phyloP scores from a whole-genome alignment of 2,329 filamentous ascomycete species.

The Trichoderma sp. region DNA sequence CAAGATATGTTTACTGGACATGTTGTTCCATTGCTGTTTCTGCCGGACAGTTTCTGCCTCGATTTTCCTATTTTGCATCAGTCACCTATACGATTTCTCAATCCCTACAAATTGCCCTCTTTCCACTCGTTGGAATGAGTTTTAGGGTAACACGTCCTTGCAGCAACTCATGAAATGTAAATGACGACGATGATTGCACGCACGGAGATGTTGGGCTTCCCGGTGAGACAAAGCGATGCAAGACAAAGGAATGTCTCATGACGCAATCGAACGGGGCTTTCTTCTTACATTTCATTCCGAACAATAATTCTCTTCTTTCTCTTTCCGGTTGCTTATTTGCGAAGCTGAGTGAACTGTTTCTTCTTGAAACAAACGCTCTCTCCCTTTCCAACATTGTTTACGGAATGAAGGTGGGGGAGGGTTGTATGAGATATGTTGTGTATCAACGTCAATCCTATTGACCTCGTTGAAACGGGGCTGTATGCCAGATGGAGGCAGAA shows the following conservation, averaged over 20 bases:
- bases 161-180: not conserved
- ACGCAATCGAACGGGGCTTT: not conserved
- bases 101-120: not conserved
- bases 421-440: not conserved
- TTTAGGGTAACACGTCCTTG: not conserved
- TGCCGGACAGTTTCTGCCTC: not conserved
- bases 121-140: not conserved
- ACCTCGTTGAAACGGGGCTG: not conserved
- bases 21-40: not conserved
- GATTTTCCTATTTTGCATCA: not conserved
- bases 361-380: not conserved
- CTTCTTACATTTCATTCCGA: not conserved
- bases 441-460: no score
- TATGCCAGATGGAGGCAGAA: not conserved
- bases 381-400: not conserved
- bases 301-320: not conserved
- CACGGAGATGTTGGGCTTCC: not conserved
- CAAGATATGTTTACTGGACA: no score
- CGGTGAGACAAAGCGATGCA: not conserved
- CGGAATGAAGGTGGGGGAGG: not conserved
- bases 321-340: not conserved
- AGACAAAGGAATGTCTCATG: constrained; percentile 13
- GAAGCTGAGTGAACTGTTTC: not conserved
- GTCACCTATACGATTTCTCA: no score
- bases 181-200: not conserved